phyloP scores from a whole-genome alignment of 164 flowering plant species.

The Protea cynaroides region DNA sequence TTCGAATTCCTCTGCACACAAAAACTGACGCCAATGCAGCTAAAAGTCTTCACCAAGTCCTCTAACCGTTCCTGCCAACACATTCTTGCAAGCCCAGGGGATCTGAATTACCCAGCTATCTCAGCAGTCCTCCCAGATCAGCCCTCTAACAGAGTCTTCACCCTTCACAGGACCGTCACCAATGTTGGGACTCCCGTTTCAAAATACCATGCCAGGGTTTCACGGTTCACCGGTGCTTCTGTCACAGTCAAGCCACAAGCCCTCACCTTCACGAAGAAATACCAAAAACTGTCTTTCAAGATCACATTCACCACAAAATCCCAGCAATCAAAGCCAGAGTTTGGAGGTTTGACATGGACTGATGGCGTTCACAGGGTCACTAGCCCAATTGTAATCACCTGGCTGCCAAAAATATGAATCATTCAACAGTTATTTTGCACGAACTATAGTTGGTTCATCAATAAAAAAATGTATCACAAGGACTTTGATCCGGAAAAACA shows the following conservation, averaged over 20 bases:
- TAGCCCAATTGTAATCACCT: slow-evolving; percentile 26
- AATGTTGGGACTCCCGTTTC: slow-evolving; percentile 31
- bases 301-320: slow-evolving; percentile 25
- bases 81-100: slow-evolving; percentile 15
- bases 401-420: slow-evolving; percentile 18
- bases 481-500: not conserved
- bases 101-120: slow-evolving; percentile 31
- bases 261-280: slow-evolving; percentile 21
- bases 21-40: slow-evolving; percentile 19
- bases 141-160: slow-evolving; percentile 12
- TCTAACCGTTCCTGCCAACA: slow-evolving; percentile 25
- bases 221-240: slow-evolving; percentile 20
- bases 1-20: slow-evolving; percentile 29
- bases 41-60: slow-evolving; percentile 22
- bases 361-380: slow-evolving; percentile 28
- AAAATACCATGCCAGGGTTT: slow-evolving; percentile 14
- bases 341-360: slow-evolving; percentile 29
- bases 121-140: slow-evolving; percentile 21
- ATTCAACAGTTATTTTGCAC: not conserved
- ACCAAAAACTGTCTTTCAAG: slow-evolving; percentile 25
- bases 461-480: no score
- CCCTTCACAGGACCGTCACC: slow-evolving; percentile 29
- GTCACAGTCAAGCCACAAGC: slow-evolving; percentile 18
- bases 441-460: not conserved
- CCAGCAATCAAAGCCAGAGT: slow-evolving; percentile 12